A percentile compares a stretch with the other conserved stretches of the same genome.
These are phyloP conservation scores for Phtheirospermum japonicum DNA, from an alignment of 257 asterid species.

Conservation along the genomic window DNA sequence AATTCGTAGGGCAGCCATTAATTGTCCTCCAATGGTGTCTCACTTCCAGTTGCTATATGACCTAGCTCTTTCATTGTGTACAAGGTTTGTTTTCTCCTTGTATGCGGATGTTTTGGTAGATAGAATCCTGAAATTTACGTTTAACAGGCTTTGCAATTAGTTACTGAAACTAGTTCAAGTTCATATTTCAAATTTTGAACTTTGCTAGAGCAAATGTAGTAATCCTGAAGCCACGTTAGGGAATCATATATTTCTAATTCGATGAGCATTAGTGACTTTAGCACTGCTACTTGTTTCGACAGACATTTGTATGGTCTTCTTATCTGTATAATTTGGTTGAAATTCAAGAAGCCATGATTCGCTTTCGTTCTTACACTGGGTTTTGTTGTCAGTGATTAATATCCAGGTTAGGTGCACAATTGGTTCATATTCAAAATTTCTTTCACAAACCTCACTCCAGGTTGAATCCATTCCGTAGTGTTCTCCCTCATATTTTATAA, in stretches of 20 bases:
- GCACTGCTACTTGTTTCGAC: slow-evolving; percentile 1
- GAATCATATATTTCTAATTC: background rate
- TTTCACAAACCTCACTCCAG: background rate
- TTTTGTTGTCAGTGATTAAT: background rate
- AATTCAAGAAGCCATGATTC: slow-evolving; percentile 16
- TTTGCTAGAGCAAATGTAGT: slow-evolving; percentile 12
- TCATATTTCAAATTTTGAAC: slow-evolving; percentile 16
- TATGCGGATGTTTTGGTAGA: slow-evolving; percentile 11
- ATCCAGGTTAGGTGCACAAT: slow-evolving; percentile 6
- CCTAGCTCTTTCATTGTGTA: slow-evolving; percentile 75
- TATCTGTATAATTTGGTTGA: slow-evolving; percentile 2
- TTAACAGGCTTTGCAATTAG: background rate
- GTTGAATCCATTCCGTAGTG: background rate
- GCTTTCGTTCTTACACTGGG: background rate
- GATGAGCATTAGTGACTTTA: slow-evolving; percentile 9
- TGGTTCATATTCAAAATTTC: background rate
- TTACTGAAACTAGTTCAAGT: slow-evolving; percentile 15
- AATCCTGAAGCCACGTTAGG: slow-evolving; percentile 14
- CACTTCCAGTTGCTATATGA: slow-evolving; percentile 95
- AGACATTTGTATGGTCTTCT: slow-evolving; percentile 1
- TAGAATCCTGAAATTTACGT: background rate
- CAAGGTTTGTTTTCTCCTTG: slow-evolving; percentile 66
- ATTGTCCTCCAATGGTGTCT: slow-evolving; percentile 98
- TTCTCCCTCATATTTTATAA: background rate
- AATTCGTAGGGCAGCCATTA: slow-evolving; percentile 92